Conservation (phyloP, 2,329 filamentous ascomycete species). For the Aspergillus novofumigatus region DNA sequence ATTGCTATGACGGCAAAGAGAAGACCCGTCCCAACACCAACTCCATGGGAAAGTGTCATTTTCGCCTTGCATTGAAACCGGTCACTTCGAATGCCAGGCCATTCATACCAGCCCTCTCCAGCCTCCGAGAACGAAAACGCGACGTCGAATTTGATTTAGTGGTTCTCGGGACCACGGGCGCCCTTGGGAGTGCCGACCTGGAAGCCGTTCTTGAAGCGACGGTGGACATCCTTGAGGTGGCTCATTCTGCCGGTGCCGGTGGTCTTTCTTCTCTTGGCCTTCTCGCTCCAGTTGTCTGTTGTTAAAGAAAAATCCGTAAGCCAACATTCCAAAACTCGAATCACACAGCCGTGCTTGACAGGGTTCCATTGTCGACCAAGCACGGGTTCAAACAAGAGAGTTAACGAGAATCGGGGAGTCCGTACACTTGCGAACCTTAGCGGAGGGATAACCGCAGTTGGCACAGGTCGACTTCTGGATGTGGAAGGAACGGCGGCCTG, state of each 20-base stretch:
- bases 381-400: constrained; percentile 28
- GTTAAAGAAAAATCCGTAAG: constrained; percentile 25
- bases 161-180: constrained; percentile 61
- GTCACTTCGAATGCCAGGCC: constrained; percentile 34
- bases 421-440: constrained; percentile 98
- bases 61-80: constrained; percentile 33
- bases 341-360: constrained; percentile 4
- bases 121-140: constrained; percentile 37
- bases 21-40: constrained; percentile 33
- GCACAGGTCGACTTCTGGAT: constrained; percentile 99
- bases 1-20: constrained; percentile 26
- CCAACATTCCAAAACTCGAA: constrained; percentile 13
- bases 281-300: constrained; percentile 98
- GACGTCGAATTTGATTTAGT: constrained; percentile 37
- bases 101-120: constrained; percentile 38
- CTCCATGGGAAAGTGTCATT: constrained; percentile 33
- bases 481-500: constrained; percentile 95
- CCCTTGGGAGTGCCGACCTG: constrained; percentile 83
- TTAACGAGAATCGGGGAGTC: constrained; percentile 13
- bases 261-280: constrained; percentile 99
- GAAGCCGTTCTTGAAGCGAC: constrained; percentile 98
- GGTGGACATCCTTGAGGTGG: constrained; percentile 86
- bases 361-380: constrained; percentile 9
- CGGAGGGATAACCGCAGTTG: constrained; percentile 92
- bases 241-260: constrained; percentile 94